Conservation (phyloP, 2,329 filamentous ascomycete genomes). For the Colletotrichum falcatum region DNA sequence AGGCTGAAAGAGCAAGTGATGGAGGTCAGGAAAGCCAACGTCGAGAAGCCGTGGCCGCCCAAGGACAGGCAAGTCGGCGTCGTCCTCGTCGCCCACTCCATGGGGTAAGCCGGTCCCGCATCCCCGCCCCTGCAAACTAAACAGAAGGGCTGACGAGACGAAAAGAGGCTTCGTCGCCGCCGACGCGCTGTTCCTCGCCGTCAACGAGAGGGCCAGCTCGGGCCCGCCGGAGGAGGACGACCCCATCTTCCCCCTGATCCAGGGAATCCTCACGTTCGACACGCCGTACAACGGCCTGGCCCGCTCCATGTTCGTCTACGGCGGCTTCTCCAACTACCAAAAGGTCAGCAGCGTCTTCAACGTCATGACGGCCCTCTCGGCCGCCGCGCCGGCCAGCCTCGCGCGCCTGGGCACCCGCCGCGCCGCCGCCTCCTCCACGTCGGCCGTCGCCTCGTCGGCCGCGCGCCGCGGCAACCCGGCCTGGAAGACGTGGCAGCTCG, state of each 20-base stretch:
- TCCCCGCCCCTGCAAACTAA: no score
- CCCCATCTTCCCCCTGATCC: constrained; percentile 82
- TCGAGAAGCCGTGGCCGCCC: constrained; percentile 79
- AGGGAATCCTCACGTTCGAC: constrained; percentile 85
- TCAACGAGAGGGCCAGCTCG: constrained; percentile 69
- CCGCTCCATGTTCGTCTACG: constrained; percentile 70
- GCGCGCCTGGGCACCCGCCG: constrained; percentile 54
- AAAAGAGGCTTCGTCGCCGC: constrained; percentile 82
- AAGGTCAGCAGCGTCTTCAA: constrained; percentile 69
- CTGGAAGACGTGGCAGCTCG: constrained; percentile 68
- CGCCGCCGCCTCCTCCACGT: constrained; percentile 43
- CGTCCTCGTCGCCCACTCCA: constrained; percentile 85
- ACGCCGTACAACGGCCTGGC: constrained; percentile 82
- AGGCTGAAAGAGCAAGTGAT: constrained; percentile 87
- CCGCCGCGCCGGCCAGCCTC: constrained; percentile 59
- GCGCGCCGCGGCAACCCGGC: constrained; percentile 47
- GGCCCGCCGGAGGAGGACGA: constrained; percentile 47
- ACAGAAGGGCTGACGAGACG: constrained; percentile 26
- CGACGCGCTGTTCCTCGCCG: constrained; percentile 79
- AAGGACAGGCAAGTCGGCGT: constrained; percentile 84
- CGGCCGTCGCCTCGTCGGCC: constrained; percentile 41
- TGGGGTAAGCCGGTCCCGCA: constrained; percentile 67
- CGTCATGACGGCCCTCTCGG: constrained; percentile 66
- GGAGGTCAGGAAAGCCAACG: constrained; percentile 77
- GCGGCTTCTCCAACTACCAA: constrained; percentile 69